Percentiles rank a stretch among this genome's conserved stretches.
Evolutionary conservation across 108 stramenopile species (phyloP).

Genomic region (Cylindrotheca closterium): DNA sequence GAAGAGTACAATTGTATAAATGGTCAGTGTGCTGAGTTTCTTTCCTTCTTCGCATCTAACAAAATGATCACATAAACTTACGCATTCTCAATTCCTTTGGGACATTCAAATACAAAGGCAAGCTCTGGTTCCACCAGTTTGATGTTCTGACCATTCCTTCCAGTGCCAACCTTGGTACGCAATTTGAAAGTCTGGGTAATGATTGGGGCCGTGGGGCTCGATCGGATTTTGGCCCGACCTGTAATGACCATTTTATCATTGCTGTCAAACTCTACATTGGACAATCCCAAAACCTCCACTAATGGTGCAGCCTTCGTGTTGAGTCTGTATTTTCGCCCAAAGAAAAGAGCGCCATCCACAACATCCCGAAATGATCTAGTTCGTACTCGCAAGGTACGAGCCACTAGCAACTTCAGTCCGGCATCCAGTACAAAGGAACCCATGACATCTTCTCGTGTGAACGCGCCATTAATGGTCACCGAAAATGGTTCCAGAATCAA

Average conservation of each 20-base stretch:
- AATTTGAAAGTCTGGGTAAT: conserved; percentile 85
- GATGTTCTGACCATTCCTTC: conserved; percentile 69
- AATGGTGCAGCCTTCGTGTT: conserved; percentile 61
- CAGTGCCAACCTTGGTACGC: conserved; percentile 80
- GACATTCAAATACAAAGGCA: conserved; percentile 80
- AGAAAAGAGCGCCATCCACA: conserved; percentile 82
- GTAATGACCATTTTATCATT: conserved; percentile 75
- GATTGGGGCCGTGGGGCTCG: conserved; percentile 53
- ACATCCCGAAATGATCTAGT: conserved; percentile 76
- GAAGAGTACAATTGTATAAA: not conserved
- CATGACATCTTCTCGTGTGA: conserved; percentile 78
- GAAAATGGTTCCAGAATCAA: conserved; percentile 82
- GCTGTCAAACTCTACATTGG: conserved; percentile 78
- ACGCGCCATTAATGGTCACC: conserved; percentile 75
- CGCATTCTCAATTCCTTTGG: conserved; percentile 63
- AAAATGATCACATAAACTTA: conserved; percentile 33
- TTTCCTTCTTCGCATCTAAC: not conserved
- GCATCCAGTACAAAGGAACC: conserved; percentile 70
- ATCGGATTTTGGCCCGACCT: conserved; percentile 68
- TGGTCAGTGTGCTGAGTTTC: not conserved
- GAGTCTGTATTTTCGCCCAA: conserved; percentile 78
- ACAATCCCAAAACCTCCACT: conserved; percentile 73
- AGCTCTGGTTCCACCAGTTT: conserved; percentile 73
- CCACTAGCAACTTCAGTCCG: conserved; percentile 74
- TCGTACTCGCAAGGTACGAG: conserved; percentile 65